Base-by-base conservation (phyloP, 306 rosid genomes). In the Parietaria judaica region DNA sequence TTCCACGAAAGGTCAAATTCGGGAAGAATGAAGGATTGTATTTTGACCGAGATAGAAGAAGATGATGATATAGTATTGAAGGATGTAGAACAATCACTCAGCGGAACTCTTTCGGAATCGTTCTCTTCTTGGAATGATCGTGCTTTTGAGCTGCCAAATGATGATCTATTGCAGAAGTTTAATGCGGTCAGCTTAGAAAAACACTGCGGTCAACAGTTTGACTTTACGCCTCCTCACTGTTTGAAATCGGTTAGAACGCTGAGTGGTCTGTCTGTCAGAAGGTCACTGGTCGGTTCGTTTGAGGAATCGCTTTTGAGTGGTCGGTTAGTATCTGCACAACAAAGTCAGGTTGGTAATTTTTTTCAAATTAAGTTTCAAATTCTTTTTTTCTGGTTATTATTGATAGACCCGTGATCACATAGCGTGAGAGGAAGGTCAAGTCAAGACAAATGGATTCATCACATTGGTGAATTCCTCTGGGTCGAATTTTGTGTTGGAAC, bases 251-350 rank as follows among this genome's bases (percentile, higher is more conserved):
- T 47, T 36, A 66, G 77, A 71, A 36, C 70, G 3, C 52, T 67
- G 48, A 73, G 67, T 67, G 81, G 83, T 60, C 51, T 76, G 16
- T 81, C 80, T 6, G 60, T 61, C 56, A 74, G 90, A 76, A 83
- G 90, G 72, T 83, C 95, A 13, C 73, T 89, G 64, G 80, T 89
- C 57, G 97, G 97, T 64, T 89, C 97, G 23, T 86, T 86, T 49
- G 95, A 89, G 86, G 97, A 89, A 75, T 89, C 95, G 14, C 64
- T 89, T 44, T 75, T 89, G 70, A 83, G 90, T 41, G 97, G 97
- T 36, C 78, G 95, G 49, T 78, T 86, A 66, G 72, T 69, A 12
- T 81, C 75, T 14, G 78, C 67, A 62, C 84, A 80, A 85, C 66
- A 73, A 78, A 67, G 76, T 66, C 81, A 82, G 89, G 92, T 89